Evolutionary conservation across 2,329 filamentous ascomycete species (phyloP).

Genomic region (Pseudogymnoascus sp.): DNA sequence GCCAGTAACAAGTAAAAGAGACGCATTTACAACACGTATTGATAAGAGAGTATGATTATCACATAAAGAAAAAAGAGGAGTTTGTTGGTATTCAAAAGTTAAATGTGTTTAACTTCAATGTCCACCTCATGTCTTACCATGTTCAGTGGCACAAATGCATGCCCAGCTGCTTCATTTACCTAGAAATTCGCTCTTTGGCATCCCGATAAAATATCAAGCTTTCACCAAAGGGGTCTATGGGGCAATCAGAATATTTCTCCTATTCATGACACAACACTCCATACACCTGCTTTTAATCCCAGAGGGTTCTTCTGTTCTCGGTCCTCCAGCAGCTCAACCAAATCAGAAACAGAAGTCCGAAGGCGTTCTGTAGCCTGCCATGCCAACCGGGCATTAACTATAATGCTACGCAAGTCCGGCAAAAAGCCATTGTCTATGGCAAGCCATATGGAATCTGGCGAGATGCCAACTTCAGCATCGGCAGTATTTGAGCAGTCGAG

Average conservation of each 20-base stretch:
- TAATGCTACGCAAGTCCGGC: conserved; percentile 25
- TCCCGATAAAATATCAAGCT: not conserved
- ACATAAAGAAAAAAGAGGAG: not conserved
- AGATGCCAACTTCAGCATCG: conserved; percentile 21
- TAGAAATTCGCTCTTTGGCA: not conserved
- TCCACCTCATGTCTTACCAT: not conserved
- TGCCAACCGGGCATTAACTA: conserved; percentile 25
- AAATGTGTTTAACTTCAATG: not conserved
- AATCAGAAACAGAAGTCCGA: conserved; percentile 21
- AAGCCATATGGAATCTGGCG: conserved; percentile 21
- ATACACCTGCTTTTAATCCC: conserved; percentile 22
- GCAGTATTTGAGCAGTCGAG: conserved; percentile 27
- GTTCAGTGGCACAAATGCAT: not conserved
- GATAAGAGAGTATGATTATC: not conserved
- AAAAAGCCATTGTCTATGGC: conserved; percentile 24
- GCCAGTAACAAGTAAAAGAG: not conserved
- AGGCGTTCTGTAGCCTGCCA: conserved; percentile 24
- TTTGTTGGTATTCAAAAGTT: not conserved
- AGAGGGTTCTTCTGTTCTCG: conserved; percentile 23
- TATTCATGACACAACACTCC: conserved; percentile 11
- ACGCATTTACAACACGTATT: not conserved
- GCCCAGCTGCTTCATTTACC: not conserved
- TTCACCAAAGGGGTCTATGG: not conserved
- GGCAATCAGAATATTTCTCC: not conserved
- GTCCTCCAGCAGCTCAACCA: conserved; percentile 25